Evolutionary conservation across 768 basidiomycete genomes (phyloP).

Genomic region (Suillus americanus): DNA sequence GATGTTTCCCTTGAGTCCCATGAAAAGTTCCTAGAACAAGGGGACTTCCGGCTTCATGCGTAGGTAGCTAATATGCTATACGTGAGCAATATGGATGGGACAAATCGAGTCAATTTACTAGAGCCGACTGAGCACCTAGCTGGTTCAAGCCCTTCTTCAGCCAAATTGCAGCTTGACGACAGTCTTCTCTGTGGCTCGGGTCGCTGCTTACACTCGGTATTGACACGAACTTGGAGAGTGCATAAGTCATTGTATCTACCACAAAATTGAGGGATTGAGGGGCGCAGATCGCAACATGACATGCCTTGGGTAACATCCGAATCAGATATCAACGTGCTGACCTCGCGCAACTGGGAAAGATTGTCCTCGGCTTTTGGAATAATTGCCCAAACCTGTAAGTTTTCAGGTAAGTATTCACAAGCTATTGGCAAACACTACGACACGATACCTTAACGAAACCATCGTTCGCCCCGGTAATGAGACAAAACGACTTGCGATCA

Average conservation of each 20-base stretch:
- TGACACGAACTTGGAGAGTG: constrained; percentile 81
- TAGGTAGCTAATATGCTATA: constrained; percentile 56
- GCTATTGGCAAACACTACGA: not conserved
- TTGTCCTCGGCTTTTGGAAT: constrained; percentile 19
- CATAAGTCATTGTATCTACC: constrained; percentile 72
- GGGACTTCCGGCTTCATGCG: constrained; percentile 77
- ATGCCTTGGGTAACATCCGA: constrained; percentile 10
- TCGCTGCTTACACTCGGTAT: constrained; percentile 83
- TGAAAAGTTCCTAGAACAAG: constrained; percentile 87
- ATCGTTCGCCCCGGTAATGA: constrained; percentile 85
- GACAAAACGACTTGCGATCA: constrained; percentile 26
- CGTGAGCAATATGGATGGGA: not conserved
- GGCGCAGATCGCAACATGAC: constrained; percentile 12
- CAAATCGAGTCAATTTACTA: constrained; percentile 47
- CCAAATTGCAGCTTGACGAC: constrained; percentile 93
- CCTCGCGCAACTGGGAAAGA: not conserved
- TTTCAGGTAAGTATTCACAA: not conserved
- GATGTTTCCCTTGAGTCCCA: constrained; percentile 57
- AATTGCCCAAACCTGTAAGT: constrained; percentile 54
- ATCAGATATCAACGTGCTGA: not conserved
- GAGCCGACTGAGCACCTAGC: constrained; percentile 78
- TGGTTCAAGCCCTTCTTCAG: constrained; percentile 85
- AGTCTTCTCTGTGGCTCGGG: constrained; percentile 73
- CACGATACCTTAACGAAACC: constrained; percentile 81
- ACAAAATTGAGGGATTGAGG: constrained; percentile 5